Base-by-base conservation (phyloP, 768 basidiomycete species). In the Tephrocybe rancida region DNA sequence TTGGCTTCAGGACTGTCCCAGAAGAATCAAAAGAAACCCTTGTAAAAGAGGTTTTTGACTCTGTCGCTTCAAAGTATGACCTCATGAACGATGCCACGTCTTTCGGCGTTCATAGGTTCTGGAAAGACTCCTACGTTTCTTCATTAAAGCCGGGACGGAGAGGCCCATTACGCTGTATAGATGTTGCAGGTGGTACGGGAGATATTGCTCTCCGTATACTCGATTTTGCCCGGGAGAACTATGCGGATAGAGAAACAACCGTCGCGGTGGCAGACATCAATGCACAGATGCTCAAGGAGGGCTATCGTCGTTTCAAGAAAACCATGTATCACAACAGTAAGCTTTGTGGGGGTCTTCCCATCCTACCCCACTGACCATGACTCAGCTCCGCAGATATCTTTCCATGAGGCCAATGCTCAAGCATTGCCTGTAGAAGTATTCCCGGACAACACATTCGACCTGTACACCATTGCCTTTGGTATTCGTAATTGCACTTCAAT, bases 11-110 rank as follows among this genome's bases (percentile, higher is more conserved):
- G 70, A 90, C 87, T 6, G 86, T 99, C 2, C 89, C 90, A 13
- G 90, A 92, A 67, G 86, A 90, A 29, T 69, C 80, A 30, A 99
- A 99, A 67, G 96, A 98, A 73, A 73, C 81, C 2, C 79, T 98
- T 42, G 97, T 99, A 57, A 92, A 91, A 63, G 83, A 82, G 58
- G 95, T 99, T 47, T 99, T 99, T 73, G 86, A 92, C 65, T 96
- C 92, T 6, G 97, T 99, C 52, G 95, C 97, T 38, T 88, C 92
- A 30, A 88, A 83, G 41, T 99, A 99, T 73, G 97, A 98, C 71
- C 70, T 98, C 37, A 97, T 99, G 96, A 99, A 99, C 77, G 97
- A 98, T 67, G 92, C 95, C n/a, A 91, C 95, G 70, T 98, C 97
- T 3, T 73, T 98, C 56, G 97, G 97, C 30, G 87, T 98, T 9